These are phyloP conservation scores for Pleomassaria siparia DNA, from an alignment of 2,329 filamentous ascomycete genomes.

Conservation along the genomic window DNA sequence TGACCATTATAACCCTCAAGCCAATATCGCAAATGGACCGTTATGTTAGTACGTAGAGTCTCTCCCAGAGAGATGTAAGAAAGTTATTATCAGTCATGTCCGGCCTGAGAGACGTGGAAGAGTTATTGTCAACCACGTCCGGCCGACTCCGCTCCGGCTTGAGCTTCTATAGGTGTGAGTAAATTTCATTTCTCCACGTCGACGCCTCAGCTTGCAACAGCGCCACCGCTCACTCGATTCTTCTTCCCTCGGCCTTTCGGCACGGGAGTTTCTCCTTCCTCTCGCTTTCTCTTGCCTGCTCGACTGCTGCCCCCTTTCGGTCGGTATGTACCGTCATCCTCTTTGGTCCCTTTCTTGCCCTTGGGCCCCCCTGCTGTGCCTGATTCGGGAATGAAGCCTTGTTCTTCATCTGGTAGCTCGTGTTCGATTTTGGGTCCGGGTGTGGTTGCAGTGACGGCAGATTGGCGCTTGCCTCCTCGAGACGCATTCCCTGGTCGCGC, in stretches of 20 bases:
- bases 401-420: constrained; percentile 45
- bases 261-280: constrained; percentile 34
- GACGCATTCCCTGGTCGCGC: constrained; percentile 27
- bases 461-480: constrained; percentile 34
- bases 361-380: constrained; percentile 28
- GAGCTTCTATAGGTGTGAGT: background rate
- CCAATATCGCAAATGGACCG: no score
- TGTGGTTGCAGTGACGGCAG: constrained; percentile 37
- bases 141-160: no score
- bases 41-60: no score
- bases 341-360: constrained; percentile 34
- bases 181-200: background rate
- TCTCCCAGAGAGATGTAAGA: no score
- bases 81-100: no score
- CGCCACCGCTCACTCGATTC: constrained; percentile 27
- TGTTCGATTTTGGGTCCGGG: constrained; percentile 39
- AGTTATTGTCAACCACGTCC: no score
- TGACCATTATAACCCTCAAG: no score
- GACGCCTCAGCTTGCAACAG: background rate
- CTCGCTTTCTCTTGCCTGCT: constrained; percentile 47
- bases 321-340: constrained; percentile 50
- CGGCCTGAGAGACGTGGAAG: no score
- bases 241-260: constrained; percentile 41
- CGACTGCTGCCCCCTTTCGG: constrained; percentile 52
- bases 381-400: constrained; percentile 32